Evolutionary conservation across 2,329 filamentous ascomycete genomes (phyloP), one percentile per base, ranked within the genome.

Genomic region (Beauveria medogensis): DNA sequence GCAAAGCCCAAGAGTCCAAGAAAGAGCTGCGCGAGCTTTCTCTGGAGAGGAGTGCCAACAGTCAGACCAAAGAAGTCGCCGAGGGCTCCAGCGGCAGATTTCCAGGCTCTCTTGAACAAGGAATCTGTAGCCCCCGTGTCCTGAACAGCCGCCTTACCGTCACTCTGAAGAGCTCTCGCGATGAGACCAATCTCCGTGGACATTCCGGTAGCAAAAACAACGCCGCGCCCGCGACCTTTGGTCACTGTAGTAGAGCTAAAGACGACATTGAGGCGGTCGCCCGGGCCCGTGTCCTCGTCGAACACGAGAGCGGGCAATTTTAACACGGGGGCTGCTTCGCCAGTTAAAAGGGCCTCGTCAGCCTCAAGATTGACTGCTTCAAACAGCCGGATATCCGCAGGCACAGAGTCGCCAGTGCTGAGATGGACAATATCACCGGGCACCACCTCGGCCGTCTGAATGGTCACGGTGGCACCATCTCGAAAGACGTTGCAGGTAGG

Each of bases 21-120:
- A 44, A 87, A 87, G 55, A 90, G 80, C 68, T 86, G 84, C 65
- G 82, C 84, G 55, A 90, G 75, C 68, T 86, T 88, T 63, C 83
- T 82, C 69, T 89, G 85, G 43, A 90, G 75, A 1, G 87, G 87
- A 4, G 87, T 90, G 26, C 87, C 87, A n/a, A 83, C 69, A 2
- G 66, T 70, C 22, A 77, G 66, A 8, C 74, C 80, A 34, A 82
- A 77, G 63, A 82, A 79, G 55, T 75, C 69, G 5, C 70, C 69
- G 5, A 68, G 5, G 5, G 56, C 63, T 4, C 67, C 65, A 12
- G 52, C 53, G 2, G 60, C 18, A 12, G 40, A 30, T 22, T 41
- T 52, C 50, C 55, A 51, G 20, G 44, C 55, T 8, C 37, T 55
- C 26, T 59, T 62, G 18, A 61, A 58, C 12, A 51, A 26, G 28